Conservation (phyloP, 805 yeast genomes). For the Vanderwaltozyma verrucispora region DNA sequence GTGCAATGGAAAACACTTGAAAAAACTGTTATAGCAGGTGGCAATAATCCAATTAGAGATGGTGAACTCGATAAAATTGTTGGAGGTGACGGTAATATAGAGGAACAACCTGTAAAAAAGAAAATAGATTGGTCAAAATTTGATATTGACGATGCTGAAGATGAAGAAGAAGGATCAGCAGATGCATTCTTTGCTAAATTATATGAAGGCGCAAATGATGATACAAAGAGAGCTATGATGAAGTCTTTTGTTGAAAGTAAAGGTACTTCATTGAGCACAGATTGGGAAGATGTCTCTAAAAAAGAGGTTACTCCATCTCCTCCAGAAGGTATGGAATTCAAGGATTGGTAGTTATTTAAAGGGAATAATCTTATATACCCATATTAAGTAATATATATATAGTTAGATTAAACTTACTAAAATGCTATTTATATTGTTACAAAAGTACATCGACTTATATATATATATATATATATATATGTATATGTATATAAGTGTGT, state of each 20-base stretch:
- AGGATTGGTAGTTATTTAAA: conserved; percentile 42
- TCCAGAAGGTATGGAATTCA: conserved; percentile 63
- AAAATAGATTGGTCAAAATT: conserved; percentile 62
- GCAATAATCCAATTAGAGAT: too few relatives aligned
- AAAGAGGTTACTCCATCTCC: conserved; percentile 57
- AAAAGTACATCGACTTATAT: not conserved
- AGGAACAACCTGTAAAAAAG: too few relatives aligned
- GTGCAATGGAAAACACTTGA: conserved; percentile 47
- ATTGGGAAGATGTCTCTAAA: conserved; percentile 78
- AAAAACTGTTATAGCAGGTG: too few relatives aligned
- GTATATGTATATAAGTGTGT: not conserved
- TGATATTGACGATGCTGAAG: conserved; percentile 35
- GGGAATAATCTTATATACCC: too few relatives aligned
- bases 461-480: not conserved
- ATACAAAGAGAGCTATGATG: conserved; percentile 90
- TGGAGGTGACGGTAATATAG: too few relatives aligned
- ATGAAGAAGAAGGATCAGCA: conserved; percentile 38
- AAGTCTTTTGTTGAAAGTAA: conserved; percentile 87
- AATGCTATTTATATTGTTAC: too few relatives aligned
- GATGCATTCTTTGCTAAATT: conserved; percentile 66
- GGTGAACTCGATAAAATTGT: too few relatives aligned
- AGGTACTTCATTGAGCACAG: conserved; percentile 88
- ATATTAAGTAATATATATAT: too few relatives aligned
- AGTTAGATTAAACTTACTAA: too few relatives aligned
- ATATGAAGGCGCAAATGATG: conserved; percentile 75